Evolutionary conservation across 352 stramenopile species (phyloP).

Genomic region (Globisporangium cederbergense): DNA sequence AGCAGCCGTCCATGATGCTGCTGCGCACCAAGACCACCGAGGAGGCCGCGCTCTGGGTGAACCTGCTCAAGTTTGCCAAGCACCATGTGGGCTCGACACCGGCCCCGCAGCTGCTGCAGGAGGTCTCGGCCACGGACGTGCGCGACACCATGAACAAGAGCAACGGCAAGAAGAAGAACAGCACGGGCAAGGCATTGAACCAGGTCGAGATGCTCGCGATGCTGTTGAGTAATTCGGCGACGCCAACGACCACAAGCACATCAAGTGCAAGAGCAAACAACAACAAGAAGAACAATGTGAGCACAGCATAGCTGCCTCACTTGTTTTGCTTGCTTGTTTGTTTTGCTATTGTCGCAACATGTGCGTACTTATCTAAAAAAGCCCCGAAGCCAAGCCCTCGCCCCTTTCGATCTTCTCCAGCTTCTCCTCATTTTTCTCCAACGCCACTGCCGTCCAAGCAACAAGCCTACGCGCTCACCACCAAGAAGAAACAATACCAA

Average conservation of each 20-base stretch:
- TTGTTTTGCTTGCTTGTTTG: background rate
- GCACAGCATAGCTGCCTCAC: conserved; percentile 6
- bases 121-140: conserved; percentile 20
- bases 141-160: conserved; percentile 26
- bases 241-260: conserved; percentile 5
- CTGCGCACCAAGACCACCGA: conserved; percentile 54
- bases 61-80: conserved; percentile 64
- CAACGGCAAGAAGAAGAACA: conserved; percentile 33
- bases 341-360: background rate
- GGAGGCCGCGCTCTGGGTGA: conserved; percentile 72
- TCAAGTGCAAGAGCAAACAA: background rate
- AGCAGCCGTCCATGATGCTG: conserved; percentile 43
- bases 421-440: background rate
- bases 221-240: conserved; percentile 34
- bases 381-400: background rate
- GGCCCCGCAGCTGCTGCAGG: conserved; percentile 16
- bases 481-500: background rate
- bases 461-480: background rate
- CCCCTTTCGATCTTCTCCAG: background rate
- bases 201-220: conserved; percentile 43
- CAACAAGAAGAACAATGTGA: conserved; percentile 5
- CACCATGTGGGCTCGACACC: conserved; percentile 32
- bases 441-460: too few species aligned
- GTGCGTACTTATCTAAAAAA: conserved; percentile 10
- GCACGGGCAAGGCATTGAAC: conserved; percentile 17